Percentiles rank a stretch among this genome's conserved stretches.
Evolutionary conservation across 1,139 yeast genomes (phyloP).

Genomic region (Blastobotrys malaysiensis): DNA sequence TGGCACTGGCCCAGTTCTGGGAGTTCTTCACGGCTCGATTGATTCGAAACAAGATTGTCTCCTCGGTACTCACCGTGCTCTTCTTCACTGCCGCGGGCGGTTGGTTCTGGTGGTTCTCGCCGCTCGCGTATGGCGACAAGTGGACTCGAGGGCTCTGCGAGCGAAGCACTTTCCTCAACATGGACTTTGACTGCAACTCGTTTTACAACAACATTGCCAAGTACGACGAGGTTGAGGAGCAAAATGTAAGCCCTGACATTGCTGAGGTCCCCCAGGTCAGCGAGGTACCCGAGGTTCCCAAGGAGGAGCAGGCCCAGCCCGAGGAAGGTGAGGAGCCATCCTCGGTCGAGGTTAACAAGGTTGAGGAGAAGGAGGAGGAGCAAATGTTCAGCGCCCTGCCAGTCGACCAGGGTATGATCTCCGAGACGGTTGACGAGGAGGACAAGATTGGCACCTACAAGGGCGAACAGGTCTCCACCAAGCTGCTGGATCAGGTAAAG

Average conservation of each 20-base stretch:
- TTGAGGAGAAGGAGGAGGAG: slow-evolving; percentile 18
- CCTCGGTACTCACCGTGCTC: slow-evolving; percentile 41
- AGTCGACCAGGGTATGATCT: slow-evolving; percentile 16
- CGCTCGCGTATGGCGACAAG: slow-evolving; percentile 71
- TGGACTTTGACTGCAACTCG: slow-evolving; percentile 79
- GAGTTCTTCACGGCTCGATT: slow-evolving; percentile 52
- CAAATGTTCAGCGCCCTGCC: slow-evolving; percentile 17
- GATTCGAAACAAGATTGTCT: slow-evolving; percentile 40
- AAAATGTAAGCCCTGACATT: slow-evolving; percentile 9
- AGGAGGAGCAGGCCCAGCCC: slow-evolving; percentile 7
- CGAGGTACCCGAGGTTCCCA: slow-evolving; percentile 10
- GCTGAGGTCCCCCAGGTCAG: slow-evolving; percentile 7
- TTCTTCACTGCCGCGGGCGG: slow-evolving; percentile 48
- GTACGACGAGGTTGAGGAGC: slow-evolving; percentile 20
- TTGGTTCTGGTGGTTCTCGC: slow-evolving; percentile 60
- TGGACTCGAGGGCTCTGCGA: slow-evolving; percentile 75
- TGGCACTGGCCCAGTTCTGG: slow-evolving; percentile 76
- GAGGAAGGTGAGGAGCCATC: slow-evolving; percentile 10
- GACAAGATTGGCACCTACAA: slow-evolving; percentile 6
- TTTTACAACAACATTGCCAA: slow-evolving; percentile 39
- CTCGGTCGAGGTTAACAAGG: slow-evolving; percentile 14
- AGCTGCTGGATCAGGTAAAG: slow-evolving; percentile 11
- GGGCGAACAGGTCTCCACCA: slow-evolving; percentile 7
- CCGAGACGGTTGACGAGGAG: slow-evolving; percentile 15
- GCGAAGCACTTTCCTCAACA: slow-evolving; percentile 50